These are phyloP conservation scores for Dryas integrifolia DNA, from an alignment of 331 rosid genomes.

Conservation along the genomic window DNA sequence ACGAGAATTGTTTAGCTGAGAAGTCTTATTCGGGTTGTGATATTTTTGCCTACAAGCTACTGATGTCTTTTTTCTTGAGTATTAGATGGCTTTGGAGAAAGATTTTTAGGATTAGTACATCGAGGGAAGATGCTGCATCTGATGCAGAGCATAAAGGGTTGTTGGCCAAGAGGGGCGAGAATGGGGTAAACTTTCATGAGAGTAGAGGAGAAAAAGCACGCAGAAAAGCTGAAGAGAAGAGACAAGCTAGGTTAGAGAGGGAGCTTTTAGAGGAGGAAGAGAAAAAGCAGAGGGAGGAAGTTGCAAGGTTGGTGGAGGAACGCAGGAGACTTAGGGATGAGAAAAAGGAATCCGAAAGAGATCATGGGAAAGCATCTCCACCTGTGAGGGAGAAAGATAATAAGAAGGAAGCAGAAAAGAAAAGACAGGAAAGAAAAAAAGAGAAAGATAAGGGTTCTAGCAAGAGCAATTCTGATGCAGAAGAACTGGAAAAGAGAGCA, in stretches of 20 bases:
- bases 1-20: slow-evolving; percentile 79
- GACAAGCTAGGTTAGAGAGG: slow-evolving; percentile 92
- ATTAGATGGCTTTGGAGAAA: slow-evolving; percentile 95
- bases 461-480: slow-evolving; percentile 95
- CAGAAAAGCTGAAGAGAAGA: slow-evolving; percentile 97
- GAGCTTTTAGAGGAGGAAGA: slow-evolving; percentile 97
- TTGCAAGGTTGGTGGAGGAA: slow-evolving; percentile 93
- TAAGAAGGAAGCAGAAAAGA: slow-evolving; percentile 83
- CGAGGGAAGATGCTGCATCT: slow-evolving; percentile 65
- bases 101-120: slow-evolving; percentile 72
- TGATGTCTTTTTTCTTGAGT: slow-evolving; percentile 74
- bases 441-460: slow-evolving; percentile 88
- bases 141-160: slow-evolving; percentile 69
- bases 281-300: slow-evolving; percentile 97
- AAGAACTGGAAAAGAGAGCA: slow-evolving; percentile 79
- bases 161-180: slow-evolving; percentile 70
- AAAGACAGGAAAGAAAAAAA: slow-evolving; percentile 78
- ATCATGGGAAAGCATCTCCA: slow-evolving; percentile 51
- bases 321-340: slow-evolving; percentile 93
- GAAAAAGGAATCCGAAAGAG: slow-evolving; percentile 77
- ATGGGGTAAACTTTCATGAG: slow-evolving; percentile 60
- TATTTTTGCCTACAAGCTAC: slow-evolving; percentile 65
- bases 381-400: slow-evolving; percentile 52
- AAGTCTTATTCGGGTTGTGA: slow-evolving; percentile 73
- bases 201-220: slow-evolving; percentile 96